Conservation (phyloP, 2,329 filamentous ascomycete species). For the Trichoderma guizhouense region DNA sequence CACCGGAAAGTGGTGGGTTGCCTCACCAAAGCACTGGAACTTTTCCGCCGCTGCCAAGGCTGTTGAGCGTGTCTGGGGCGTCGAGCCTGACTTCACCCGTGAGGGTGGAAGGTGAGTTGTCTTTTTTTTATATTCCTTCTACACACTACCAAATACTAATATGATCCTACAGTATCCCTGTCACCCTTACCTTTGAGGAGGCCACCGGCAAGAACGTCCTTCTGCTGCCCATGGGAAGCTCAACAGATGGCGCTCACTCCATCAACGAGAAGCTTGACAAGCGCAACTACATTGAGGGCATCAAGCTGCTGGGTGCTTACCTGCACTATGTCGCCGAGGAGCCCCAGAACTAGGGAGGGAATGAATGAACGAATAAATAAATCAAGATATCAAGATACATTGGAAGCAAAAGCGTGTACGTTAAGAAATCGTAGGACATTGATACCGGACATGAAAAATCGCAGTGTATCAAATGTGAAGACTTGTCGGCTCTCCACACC, state of each 20-base stretch:
- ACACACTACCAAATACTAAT: not conserved
- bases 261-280: conserved; percentile 99
- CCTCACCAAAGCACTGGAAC: conserved; percentile 98
- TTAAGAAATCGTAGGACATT: not conserved
- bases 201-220: conserved; percentile 97
- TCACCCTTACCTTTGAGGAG: conserved; percentile 95
- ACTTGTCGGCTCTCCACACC: not conserved
- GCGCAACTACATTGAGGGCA: conserved; percentile 97
- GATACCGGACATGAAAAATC: not conserved
- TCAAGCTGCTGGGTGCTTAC: conserved; percentile 91
- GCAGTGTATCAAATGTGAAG: not conserved
- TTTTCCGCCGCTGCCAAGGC: conserved; percentile 92
- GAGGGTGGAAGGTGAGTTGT: conserved; percentile 77
- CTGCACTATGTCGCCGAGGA: conserved; percentile 95
- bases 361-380: not conserved
- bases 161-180: conserved; percentile 67
- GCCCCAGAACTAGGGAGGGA: conserved; percentile 45
- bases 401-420: not conserved
- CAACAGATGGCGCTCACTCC: conserved; percentile 92
- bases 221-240: conserved; percentile 93
- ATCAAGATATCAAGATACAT: not conserved
- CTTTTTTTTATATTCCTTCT: not conserved
- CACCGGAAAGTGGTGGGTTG: conserved; percentile 98
- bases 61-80: conserved; percentile 91
- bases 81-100: conserved; percentile 90